Evolutionary conservation across 2,329 filamentous ascomycete species (phyloP).

Genomic region (Diaporthe velutina): DNA sequence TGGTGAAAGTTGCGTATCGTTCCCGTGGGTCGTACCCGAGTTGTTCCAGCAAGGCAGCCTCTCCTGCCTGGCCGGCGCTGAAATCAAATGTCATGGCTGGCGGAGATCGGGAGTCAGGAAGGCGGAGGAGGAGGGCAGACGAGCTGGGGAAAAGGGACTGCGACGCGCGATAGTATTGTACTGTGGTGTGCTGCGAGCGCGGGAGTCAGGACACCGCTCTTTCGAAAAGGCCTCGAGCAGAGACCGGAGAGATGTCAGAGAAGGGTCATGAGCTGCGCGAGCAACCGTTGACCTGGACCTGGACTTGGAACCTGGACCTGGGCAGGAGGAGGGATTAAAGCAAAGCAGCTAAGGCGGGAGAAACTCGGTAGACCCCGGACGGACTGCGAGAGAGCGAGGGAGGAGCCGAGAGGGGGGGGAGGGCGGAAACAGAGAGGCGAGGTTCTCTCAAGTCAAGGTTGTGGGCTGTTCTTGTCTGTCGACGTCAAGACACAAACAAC

Average conservation of each 20-base stretch:
- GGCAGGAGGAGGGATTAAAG: constrained; percentile 47
- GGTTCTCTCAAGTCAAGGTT: constrained; percentile 29
- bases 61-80: constrained; percentile 65
- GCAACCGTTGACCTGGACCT: constrained; percentile 43
- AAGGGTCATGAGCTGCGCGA: constrained; percentile 45
- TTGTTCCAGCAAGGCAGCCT: constrained; percentile 70
- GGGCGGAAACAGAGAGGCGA: background rate
- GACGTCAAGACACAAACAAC: constrained; percentile 31
- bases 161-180: constrained; percentile 62
- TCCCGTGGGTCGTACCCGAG: constrained; percentile 70
- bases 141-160: constrained; percentile 51
- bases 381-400: constrained; percentile 4
- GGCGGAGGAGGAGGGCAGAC: constrained; percentile 46
- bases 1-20: constrained; percentile 63
- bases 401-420: background rate
- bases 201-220: constrained; percentile 60
- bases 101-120: constrained; percentile 45
- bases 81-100: constrained; percentile 71
- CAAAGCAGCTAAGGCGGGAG: constrained; percentile 35
- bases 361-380: constrained; percentile 36
- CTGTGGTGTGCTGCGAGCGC: constrained; percentile 50
- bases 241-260: constrained; percentile 52
- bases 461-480: constrained; percentile 24
- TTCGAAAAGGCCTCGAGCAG: constrained; percentile 50
- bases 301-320: constrained; percentile 29